A percentile compares a stretch with the other conserved stretches of the same genome.
Evolutionary conservation across 768 basidiomycete species (phyloP).

Genomic region (Boletus pseudo-olivaceus): DNA sequence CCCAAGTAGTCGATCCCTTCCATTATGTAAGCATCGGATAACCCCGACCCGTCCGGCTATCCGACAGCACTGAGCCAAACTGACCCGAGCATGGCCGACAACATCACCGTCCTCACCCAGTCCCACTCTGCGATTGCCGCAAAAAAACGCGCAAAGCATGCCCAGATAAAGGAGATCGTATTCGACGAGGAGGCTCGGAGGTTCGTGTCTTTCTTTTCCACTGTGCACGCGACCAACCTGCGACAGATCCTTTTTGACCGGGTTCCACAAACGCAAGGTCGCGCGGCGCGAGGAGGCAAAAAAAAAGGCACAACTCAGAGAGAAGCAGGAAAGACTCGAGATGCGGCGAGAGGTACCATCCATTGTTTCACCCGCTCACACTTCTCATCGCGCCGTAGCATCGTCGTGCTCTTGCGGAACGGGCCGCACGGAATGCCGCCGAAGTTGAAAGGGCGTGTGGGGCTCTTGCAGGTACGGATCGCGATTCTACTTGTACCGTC

Average conservation of each 20-base stretch:
- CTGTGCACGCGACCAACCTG: slow-evolving; percentile 14
- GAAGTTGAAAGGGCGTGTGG: slow-evolving; percentile 75
- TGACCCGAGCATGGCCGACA: slow-evolving; percentile 27
- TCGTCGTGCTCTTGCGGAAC: slow-evolving; percentile 72
- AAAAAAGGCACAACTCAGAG: slow-evolving; percentile 68
- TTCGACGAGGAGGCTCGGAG: slow-evolving; percentile 86
- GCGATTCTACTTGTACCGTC: neutral
- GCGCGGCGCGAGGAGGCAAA: slow-evolving; percentile 76
- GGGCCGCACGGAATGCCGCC: slow-evolving; percentile 73
- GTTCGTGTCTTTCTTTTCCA: slow-evolving; percentile 36
- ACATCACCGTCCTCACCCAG: slow-evolving; percentile 52
- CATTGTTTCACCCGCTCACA: neutral
- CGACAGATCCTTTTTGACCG: slow-evolving; percentile 82
- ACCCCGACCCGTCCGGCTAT: slow-evolving; percentile 9
- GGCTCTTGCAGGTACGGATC: slow-evolving; percentile 40
- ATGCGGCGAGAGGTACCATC: slow-evolving; percentile 69
- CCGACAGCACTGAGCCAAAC: neutral
- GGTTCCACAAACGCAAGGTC: slow-evolving; percentile 90
- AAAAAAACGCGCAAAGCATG: slow-evolving; percentile 61
- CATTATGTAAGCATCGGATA: slow-evolving; percentile 26
- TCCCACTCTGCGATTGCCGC: slow-evolving; percentile 61
- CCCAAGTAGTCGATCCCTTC: slow-evolving; percentile 25
- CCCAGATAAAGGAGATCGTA: slow-evolving; percentile 73
- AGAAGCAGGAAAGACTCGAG: slow-evolving; percentile 73
- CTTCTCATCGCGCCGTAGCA: slow-evolving; percentile 46